Conservation (phyloP, 2,329 filamentous ascomycete species). For the Gyromitra esculenta region DNA sequence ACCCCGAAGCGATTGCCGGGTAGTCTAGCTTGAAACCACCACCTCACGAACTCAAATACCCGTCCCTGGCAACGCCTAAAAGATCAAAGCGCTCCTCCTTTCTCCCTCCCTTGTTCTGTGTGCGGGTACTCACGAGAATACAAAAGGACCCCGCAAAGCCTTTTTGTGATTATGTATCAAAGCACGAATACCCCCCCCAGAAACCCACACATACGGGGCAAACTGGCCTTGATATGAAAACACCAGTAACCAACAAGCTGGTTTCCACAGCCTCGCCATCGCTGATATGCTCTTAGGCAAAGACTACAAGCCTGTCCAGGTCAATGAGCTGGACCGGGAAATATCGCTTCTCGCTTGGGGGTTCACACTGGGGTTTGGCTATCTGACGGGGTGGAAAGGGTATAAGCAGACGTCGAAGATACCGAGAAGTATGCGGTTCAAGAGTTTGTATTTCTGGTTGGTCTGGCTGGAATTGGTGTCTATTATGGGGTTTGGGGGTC, state of each 20-base stretch:
- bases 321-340: conserved; percentile 58
- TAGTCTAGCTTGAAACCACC: neutral
- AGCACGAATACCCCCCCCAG: too few species aligned
- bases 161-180: neutral
- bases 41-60: neutral
- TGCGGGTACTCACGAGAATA: neutral
- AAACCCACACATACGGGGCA: neutral
- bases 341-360: conserved; percentile 62
- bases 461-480: conserved; percentile 64
- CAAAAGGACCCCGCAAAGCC: neutral
- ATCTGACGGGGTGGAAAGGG: conserved; percentile 60
- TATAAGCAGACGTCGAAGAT: conserved; percentile 60
- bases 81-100: conserved; percentile 3
- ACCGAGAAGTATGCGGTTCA: conserved; percentile 58
- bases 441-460: conserved; percentile 62
- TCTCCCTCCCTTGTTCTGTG: neutral
- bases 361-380: conserved; percentile 60
- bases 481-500: conserved; percentile 61
- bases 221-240: conserved; percentile 4
- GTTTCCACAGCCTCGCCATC: neutral
- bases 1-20: neutral
- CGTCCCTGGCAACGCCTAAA: neutral
- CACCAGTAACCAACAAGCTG: neutral
- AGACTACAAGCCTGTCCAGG: conserved; percentile 8
- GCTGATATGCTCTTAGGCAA: conserved; percentile 15